phyloP scores from a whole-genome alignment of 129 eudicot species.

The Centaurea solstitialis region DNA sequence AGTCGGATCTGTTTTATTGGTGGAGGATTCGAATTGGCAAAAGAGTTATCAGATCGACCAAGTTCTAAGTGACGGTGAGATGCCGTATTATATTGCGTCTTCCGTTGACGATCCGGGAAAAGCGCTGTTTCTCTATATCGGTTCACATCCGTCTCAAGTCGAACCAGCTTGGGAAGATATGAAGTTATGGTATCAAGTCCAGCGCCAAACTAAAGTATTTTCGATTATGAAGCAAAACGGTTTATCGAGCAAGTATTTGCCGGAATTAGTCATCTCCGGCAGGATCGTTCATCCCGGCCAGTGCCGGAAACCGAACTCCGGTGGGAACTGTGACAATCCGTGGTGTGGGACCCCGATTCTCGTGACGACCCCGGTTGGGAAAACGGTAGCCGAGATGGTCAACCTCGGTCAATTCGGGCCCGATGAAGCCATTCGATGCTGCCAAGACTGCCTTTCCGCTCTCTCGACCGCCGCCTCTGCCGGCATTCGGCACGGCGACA shows the following conservation, averaged over 20 bases:
- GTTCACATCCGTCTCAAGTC: constrained; percentile 91
- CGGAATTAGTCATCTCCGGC: constrained; percentile 74
- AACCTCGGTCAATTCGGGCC: constrained; percentile 58
- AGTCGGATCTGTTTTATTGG: constrained; percentile 63
- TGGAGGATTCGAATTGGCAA: constrained; percentile 74
- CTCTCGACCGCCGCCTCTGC: constrained; percentile 65
- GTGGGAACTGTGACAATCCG: constrained; percentile 69
- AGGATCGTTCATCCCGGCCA: constrained; percentile 72
- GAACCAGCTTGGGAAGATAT: constrained; percentile 98
- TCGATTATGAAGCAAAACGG: constrained; percentile 85
- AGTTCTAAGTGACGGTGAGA: constrained; percentile 57
- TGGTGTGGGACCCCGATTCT: constrained; percentile 96
- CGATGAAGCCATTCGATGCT: constrained; percentile 81
- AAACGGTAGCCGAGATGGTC: constrained; percentile 72
- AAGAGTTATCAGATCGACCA: constrained; percentile 68
- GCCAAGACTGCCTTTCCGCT: constrained; percentile 96
- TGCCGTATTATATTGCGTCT: constrained; percentile 58
- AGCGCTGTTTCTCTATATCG: constrained; percentile 61
- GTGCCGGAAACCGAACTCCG: constrained; percentile 61
- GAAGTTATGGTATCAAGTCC: constrained; percentile 97
- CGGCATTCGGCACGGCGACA: constrained; percentile 90
- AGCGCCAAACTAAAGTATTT: constrained; percentile 92
- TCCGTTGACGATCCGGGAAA: constrained; percentile 67
- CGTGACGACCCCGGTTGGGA: constrained; percentile 83
- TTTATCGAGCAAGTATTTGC: constrained; percentile 79